Evolutionary conservation across 768 basidiomycete species (phyloP), one percentile per base, ranked within the genome.

Genomic region (Panellus pusillus): DNA sequence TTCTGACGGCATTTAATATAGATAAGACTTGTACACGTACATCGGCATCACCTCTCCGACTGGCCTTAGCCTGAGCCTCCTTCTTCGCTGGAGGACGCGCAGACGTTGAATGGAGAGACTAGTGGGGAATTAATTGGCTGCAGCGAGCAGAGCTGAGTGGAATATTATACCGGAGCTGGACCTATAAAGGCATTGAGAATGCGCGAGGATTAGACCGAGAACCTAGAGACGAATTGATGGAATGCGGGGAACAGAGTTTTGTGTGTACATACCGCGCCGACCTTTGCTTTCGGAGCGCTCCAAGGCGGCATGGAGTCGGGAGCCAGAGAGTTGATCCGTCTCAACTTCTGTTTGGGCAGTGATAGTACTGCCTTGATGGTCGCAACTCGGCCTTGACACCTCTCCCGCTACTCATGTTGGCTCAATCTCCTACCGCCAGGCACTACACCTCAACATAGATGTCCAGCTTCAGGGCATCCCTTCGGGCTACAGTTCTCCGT

Each of bases 21-120:
- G 24, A 24, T 24, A 24, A 24, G 24, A 24, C 24, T 24, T 24
- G 35, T 32, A 38, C 18, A 27, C 18, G 37, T n/a, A 8, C n/a
- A 13, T 15, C 29, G 12, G 11, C 11, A 9, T 9, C 43, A 61
- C 59, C 92, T 39, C 91, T 77, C 17, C 93, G 78, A 32, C 88
- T 71, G 58, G 74, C 70, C 62, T 82, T 82, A 1, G 80, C 81
- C 57, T 97, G 83, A 0, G 94, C 93, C 61, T 87, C 84, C 71
- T 89, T 94, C 82, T 98, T 98, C 73, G 90, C 62, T 94, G 89
- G 9, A 93, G 73, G 17, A 86, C 94, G 51, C 91, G 81, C 55
- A 93, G 75, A 15, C 91, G 83, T 68, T 95, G 91, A 18, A 93
- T 88, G 1, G 91, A 89, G 31, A 95, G 78, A 53, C 91, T 93